Conservation (phyloP, 352 stramenopile genomes). For the Phytophthora kernoviae region DNA sequence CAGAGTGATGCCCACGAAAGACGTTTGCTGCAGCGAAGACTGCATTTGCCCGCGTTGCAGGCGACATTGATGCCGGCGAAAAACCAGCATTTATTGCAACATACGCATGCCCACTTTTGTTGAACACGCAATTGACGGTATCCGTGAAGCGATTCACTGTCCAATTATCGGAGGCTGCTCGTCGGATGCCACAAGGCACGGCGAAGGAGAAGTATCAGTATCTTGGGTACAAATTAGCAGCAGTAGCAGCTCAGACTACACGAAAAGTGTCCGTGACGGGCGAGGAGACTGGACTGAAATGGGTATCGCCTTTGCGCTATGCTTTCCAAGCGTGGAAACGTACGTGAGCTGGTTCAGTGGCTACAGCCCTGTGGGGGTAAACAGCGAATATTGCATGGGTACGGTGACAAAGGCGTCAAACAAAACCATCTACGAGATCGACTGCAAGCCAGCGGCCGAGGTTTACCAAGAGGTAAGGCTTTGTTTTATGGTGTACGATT, state of each 20-base stretch:
- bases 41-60: slow-evolving; percentile 54
- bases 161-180: slow-evolving; percentile 87
- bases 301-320: slow-evolving; percentile 82
- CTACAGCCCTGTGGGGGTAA: slow-evolving; percentile 76
- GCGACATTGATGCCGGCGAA: slow-evolving; percentile 65
- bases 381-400: slow-evolving; percentile 85
- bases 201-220: slow-evolving; percentile 66
- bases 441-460: slow-evolving; percentile 78
- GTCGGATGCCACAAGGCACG: slow-evolving; percentile 75
- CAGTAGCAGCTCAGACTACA: slow-evolving; percentile 80
- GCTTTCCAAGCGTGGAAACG: slow-evolving; percentile 86
- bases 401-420: slow-evolving; percentile 85
- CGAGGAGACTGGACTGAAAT: slow-evolving; percentile 83
- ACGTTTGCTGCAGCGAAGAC: slow-evolving; percentile 76
- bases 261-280: slow-evolving; percentile 73
- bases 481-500: not conserved
- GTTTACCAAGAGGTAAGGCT: slow-evolving; percentile 78
- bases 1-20: slow-evolving; percentile 79
- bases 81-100: slow-evolving; percentile 81
- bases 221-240: slow-evolving; percentile 91
- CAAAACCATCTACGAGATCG: slow-evolving; percentile 88
- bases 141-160: slow-evolving; percentile 78
- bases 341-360: slow-evolving; percentile 89
- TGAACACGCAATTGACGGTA: slow-evolving; percentile 82
- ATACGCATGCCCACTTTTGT: slow-evolving; percentile 87